Percentiles rank a stretch among this genome's conserved stretches.
Conservation (phyloP, 1,139 yeast genomes). For the Blastobotrys apis region DNA sequence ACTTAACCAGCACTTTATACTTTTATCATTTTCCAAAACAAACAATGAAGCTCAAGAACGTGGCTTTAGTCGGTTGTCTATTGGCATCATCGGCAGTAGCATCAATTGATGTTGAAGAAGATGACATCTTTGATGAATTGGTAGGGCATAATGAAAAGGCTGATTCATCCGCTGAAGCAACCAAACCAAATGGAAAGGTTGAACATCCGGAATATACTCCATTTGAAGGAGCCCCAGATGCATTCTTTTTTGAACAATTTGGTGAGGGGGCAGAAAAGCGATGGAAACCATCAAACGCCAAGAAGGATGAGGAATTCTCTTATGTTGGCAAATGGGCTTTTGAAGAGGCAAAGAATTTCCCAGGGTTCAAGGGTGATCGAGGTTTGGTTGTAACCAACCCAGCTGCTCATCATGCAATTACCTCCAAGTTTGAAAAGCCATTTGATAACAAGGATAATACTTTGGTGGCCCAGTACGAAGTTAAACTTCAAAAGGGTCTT, state of each 20-base stretch:
- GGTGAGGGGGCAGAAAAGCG: constrained; percentile 41
- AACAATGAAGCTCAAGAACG: constrained; percentile 15
- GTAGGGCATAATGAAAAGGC: constrained; percentile 7
- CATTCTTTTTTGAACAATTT: constrained; percentile 70
- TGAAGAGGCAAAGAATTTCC: constrained; percentile 52
- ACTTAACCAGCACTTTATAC: background rate
- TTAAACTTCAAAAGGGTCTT: constrained; percentile 71
- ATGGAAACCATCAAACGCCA: constrained; percentile 65
- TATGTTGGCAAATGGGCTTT: constrained; percentile 74
- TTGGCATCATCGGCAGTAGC: constrained; percentile 17
- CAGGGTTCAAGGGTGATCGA: constrained; percentile 58
- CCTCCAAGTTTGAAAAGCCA: constrained; percentile 51
- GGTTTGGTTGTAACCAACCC: constrained; percentile 72
- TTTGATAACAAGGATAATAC: constrained; percentile 57
- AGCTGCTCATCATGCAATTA: constrained; percentile 78
- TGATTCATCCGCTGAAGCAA: constrained; percentile 1
- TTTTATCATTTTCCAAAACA: background rate
- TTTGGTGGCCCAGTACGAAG: constrained; percentile 83
- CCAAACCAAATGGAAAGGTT: constrained; percentile 13
- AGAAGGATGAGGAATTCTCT: constrained; percentile 48
- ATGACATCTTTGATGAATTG: constrained; percentile 15
- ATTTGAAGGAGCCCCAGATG: constrained; percentile 23
- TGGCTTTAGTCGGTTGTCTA: constrained; percentile 14
- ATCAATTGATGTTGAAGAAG: constrained; percentile 7
- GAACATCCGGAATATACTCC: constrained; percentile 29